phyloP scores from a whole-genome alignment of 1,139 yeast species.

The Saccharomyces hybrid region DNA sequence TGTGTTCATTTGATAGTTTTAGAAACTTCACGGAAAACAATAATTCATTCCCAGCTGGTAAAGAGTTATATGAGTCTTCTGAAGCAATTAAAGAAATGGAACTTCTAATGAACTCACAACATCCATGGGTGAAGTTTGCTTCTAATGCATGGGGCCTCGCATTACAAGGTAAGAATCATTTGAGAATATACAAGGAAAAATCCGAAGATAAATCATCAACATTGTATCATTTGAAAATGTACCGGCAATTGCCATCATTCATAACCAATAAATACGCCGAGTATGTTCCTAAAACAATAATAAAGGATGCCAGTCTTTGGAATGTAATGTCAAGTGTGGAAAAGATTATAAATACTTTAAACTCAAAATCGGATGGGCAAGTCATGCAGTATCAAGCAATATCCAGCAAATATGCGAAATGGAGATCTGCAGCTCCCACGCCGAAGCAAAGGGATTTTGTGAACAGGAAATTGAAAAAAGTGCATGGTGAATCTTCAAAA shows the following conservation, averaged over 20 bases:
- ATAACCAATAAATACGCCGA: slow-evolving; percentile 1
- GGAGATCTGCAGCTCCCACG: slow-evolving; percentile 30
- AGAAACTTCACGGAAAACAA: slow-evolving; percentile 19
- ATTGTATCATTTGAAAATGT: slow-evolving; percentile 19
- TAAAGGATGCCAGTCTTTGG: slow-evolving; percentile 15
- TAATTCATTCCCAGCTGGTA: slow-evolving; percentile 4
- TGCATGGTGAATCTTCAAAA: background rate
- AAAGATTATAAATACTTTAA: slow-evolving; percentile 10
- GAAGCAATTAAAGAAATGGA: slow-evolving; percentile 12
- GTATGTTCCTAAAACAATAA: slow-evolving; percentile 17
- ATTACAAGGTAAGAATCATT: slow-evolving; percentile 17
- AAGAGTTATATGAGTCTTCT: slow-evolving; percentile 2
- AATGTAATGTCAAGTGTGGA: slow-evolving; percentile 21
- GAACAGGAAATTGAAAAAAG: slow-evolving; percentile 14
- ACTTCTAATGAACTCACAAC: slow-evolving; percentile 19
- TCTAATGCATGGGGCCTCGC: slow-evolving; percentile 26
- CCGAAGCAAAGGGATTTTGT: slow-evolving; percentile 26
- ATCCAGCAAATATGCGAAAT: slow-evolving; percentile 26
- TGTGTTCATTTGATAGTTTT: slow-evolving; percentile 29
- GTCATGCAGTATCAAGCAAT: background rate
- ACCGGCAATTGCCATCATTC: slow-evolving; percentile 19
- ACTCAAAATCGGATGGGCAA: slow-evolving; percentile 7
- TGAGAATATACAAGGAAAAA: slow-evolving; percentile 22
- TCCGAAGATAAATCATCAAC: background rate
- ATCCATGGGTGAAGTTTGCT: slow-evolving; percentile 28